Conservation (phyloP, 2,329 filamentous ascomycete species). For the Claviceps paspali region DNA sequence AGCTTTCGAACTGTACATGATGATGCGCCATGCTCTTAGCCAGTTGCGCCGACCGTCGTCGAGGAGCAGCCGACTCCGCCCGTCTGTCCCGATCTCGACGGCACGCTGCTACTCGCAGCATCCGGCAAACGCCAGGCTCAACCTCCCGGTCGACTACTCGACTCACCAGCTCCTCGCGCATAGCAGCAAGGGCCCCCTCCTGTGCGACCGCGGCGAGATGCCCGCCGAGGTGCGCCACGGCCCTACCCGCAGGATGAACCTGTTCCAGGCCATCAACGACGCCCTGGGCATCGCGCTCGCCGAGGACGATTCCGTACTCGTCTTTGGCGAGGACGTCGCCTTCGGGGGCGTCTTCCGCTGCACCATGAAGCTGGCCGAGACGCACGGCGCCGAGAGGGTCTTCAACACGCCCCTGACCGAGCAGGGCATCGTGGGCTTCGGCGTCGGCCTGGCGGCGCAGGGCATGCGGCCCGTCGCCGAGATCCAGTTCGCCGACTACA, state of each 20-base stretch:
- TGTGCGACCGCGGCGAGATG: conserved; percentile 54
- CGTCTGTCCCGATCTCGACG: conserved; percentile 6
- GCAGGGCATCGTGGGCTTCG: conserved; percentile 89
- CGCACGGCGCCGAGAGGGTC: conserved; percentile 74
- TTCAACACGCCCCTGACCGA: conserved; percentile 95
- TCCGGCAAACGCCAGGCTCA: conserved; percentile 51
- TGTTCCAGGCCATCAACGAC: conserved; percentile 88
- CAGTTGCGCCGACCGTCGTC: conserved; percentile 16
- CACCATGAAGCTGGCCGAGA: conserved; percentile 77
- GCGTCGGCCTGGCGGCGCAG: conserved; percentile 75
- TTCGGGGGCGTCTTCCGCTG: conserved; percentile 95
- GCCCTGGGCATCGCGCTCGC: conserved; percentile 71
- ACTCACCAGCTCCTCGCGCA: conserved; percentile 71
- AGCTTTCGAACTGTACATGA: conserved; percentile 6
- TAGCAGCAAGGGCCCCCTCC: conserved; percentile 49
- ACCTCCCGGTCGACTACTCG: conserved; percentile 76
- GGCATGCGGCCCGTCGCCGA: conserved; percentile 89
- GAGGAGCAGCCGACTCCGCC: conserved; percentile 5
- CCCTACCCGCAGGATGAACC: conserved; percentile 73
- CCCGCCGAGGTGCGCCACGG: conserved; percentile 48
- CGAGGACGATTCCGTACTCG: conserved; percentile 68
- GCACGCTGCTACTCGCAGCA: conserved; percentile 36
- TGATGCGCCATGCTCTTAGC: conserved; percentile 19
- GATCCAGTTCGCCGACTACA: conserved; percentile 91
- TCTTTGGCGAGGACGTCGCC: conserved; percentile 94